Base-by-base conservation (phyloP, 495 filamentous ascomycete species). In the Pseudomonodictys pantanalensis region DNA sequence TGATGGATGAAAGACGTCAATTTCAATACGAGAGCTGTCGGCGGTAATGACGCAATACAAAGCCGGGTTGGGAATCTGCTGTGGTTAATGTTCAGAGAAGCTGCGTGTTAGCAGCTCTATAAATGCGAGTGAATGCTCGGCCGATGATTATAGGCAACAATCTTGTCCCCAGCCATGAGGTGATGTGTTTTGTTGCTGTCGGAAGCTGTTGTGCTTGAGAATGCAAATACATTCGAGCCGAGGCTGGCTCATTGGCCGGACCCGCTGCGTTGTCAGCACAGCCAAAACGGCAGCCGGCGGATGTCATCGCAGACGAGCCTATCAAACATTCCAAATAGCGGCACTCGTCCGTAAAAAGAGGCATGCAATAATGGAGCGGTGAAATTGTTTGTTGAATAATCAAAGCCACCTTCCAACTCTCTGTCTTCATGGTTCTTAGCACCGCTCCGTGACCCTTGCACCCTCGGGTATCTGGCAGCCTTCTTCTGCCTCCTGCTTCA, bases 181-280 rank as follows among this genome's bases (percentile, higher is more conserved):
- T n/a, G 12, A 41, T 12, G 15, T 41, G 15, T 41, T 41, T 12
- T 12, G 15, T 12, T 41, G 3, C 12, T 15, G 38, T 41, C 12
- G 12, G 38, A 15, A 41, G 38, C 38, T 15, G 15, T 5, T 15
- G 38, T 41, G 15, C 3, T 15, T 12, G 38, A 5, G 4, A 15
- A 41, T 3, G 15, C 33, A 29, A 55, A 54, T 52, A 10, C 25
- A n/a, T 20, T 52, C n/a, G 35, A 32, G 29, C 48, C 48, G 50
- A 52, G 50, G 29, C 29, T 39, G 30, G 8, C 30, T 10, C n/a
- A 11, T 10, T 41, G 23, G 30, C 15, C 28, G 15, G 29, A 12
- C 49, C 18, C n/a, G 4, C 49, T 52, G 49, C 49, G 32, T 8
- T 41, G 49, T 52, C 49, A 52, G 49, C 47, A 50, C 3, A 22